These are phyloP conservation scores for Fusarium oxysporum DNA, from an alignment of 2,329 filamentous ascomycete genomes.

Conservation along the genomic window DNA sequence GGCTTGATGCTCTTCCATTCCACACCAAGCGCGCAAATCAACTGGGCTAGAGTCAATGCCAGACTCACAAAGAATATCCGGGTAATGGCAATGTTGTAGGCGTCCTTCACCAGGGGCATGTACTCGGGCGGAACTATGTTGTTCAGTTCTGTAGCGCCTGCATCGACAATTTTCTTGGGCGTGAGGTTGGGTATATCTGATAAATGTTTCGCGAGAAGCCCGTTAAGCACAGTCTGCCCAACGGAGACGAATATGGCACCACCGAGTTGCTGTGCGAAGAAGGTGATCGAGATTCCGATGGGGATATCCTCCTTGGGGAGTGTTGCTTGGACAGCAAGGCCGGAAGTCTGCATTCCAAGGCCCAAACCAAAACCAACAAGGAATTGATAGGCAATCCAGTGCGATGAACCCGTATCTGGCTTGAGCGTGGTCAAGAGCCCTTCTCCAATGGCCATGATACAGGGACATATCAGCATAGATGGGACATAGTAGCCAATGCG, in stretches of 20 bases:
- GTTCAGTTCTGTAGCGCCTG: conserved; percentile 71
- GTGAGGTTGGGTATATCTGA: conserved; percentile 57
- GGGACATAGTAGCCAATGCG: conserved; percentile 71
- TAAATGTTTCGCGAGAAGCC: conserved; percentile 56
- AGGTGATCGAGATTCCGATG: conserved; percentile 65
- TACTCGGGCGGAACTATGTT: conserved; percentile 61
- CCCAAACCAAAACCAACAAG: conserved; percentile 70
- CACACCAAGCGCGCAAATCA: conserved; percentile 69
- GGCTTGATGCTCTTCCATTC: conserved; percentile 76
- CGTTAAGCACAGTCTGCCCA: conserved; percentile 65
- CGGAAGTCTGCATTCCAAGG: conserved; percentile 67
- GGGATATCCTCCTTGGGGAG: conserved; percentile 64
- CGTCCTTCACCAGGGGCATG: conserved; percentile 65
- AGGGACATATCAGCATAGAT: conserved; percentile 64
- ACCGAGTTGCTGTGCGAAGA: conserved; percentile 70
- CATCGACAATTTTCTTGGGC: conserved; percentile 56
- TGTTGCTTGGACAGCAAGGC: conserved; percentile 67
- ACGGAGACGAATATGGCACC: conserved; percentile 69
- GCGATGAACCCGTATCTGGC: conserved; percentile 57
- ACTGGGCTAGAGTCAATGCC: conserved; percentile 64
- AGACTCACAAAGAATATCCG: conserved; percentile 72
- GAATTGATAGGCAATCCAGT: conserved; percentile 72
- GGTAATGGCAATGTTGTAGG: conserved; percentile 74
- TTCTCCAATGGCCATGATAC: conserved; percentile 62
- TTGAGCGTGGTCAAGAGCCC: conserved; percentile 69